Percentiles rank a stretch among this genome's conserved stretches.
Evolutionary conservation across 2,329 filamentous ascomycete genomes (phyloP).

Genomic region (Fonsecaea nubica): DNA sequence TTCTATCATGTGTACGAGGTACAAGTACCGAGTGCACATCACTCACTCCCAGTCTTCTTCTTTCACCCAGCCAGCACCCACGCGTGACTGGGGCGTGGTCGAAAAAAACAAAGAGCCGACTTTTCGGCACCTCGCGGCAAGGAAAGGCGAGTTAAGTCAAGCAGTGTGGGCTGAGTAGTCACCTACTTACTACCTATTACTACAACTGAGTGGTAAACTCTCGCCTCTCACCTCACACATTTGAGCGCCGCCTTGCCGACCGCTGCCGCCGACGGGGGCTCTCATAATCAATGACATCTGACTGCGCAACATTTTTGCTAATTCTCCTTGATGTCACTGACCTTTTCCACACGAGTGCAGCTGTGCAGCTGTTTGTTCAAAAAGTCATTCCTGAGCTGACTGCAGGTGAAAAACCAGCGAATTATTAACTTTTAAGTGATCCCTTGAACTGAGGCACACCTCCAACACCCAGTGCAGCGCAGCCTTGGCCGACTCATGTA

Average conservation of each 20-base stretch:
- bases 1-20: background rate
- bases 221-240: background rate
- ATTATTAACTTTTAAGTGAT: background rate
- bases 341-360: background rate
- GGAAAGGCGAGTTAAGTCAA: background rate
- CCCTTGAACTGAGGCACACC: background rate
- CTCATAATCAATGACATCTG: constrained; percentile 17
- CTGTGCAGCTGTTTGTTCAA: background rate
- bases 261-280: constrained; percentile 4
- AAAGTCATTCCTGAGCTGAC: background rate
- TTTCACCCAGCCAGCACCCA: background rate
- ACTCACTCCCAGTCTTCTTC: background rate
- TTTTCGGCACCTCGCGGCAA: constrained; percentile 6
- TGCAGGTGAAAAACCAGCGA: background rate
- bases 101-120: constrained; percentile 10
- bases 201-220: too few relatives aligned
- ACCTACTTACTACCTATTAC: too few relatives aligned
- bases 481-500: background rate
- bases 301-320: constrained; percentile 5
- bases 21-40: too few relatives aligned
- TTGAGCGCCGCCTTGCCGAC: constrained; percentile 11
- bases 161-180: constrained; percentile 3
- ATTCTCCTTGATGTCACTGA: background rate
- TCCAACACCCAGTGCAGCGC: background rate
- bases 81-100: background rate